Evolutionary conservation across 1,139 yeast species (phyloP), one percentile per base, ranked within the genome.

Genomic region (Kazachstania sp.): DNA sequence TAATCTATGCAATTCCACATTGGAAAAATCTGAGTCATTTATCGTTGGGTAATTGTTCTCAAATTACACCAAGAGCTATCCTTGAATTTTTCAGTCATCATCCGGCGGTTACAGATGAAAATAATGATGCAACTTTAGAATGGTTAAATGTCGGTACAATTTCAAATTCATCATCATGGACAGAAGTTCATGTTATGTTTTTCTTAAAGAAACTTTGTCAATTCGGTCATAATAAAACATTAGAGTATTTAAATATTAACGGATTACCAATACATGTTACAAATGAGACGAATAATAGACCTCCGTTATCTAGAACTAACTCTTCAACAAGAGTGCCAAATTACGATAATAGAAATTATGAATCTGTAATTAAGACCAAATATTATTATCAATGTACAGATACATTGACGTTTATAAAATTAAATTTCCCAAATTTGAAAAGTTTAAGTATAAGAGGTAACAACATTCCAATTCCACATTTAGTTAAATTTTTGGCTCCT

Each of bases 131-230:
- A 15, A 71, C 78, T 26, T 69, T 87, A 44, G 73, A 74, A 49
- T 87, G 96, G 95, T 73, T 87, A 34, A 86, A 81, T 57, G 69
- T 87, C 45, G 86, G 84, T 64, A 80, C 80, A 51, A 92, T 85
- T 60, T 81, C 49, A 74, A 86, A 55, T 80, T 83, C 79, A 7
- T 73, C 83, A 13, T 81, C 84, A 1, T 72, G 82, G 56, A 77
- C 74, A 35, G 79, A 78, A 45, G 74, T 74, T 57, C 88, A 75
- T 49, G 70, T 82, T 52, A 67, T 81, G 62, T 74, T 73, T 68
- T 67, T 83, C 5, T 65, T 82, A 47, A 77, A 75, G 71, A 56
- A 80, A 48, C 48, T 69, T 37, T 58, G 66, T 39, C 60, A 62
- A 32, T 70, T 67, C 53, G 67, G 70, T 38, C 66, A 64, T 48